Percentiles rank a stretch among this genome's conserved stretches.
Conservation (phyloP, 768 basidiomycete genomes). For the Punctularia strigosozonata region DNA sequence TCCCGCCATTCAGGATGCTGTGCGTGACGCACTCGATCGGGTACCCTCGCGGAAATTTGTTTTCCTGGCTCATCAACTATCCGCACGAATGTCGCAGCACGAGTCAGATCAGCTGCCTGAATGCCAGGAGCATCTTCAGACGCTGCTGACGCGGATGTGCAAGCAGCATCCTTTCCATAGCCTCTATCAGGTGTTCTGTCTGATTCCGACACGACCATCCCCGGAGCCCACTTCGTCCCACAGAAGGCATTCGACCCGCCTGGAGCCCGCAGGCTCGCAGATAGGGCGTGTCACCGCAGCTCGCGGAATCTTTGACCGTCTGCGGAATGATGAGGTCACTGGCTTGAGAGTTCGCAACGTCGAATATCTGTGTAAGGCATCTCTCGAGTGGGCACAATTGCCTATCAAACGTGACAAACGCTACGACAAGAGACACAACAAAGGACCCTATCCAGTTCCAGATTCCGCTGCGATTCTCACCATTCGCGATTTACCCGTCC, state of each 20-base stretch:
- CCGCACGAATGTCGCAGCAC: constrained; percentile 66
- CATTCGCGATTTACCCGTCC: constrained; percentile 52
- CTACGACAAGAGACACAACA: constrained; percentile 14
- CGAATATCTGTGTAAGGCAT: constrained; percentile 51
- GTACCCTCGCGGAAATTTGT: constrained; percentile 85
- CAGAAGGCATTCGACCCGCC: constrained; percentile 37
- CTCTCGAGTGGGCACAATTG: constrained; percentile 61
- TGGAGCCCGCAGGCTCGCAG: constrained; percentile 26
- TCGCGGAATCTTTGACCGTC: constrained; percentile 40
- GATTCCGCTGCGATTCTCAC: constrained; percentile 29
- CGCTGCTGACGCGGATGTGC: constrained; percentile 64
- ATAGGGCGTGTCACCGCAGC: constrained; percentile 58
- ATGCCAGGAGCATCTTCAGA: constrained; percentile 51
- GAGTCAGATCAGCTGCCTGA: constrained; percentile 15
- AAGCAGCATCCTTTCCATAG: constrained; percentile 90
- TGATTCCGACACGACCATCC: constrained; percentile 39
- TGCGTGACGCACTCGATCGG: constrained; percentile 35
- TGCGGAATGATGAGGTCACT: constrained; percentile 30
- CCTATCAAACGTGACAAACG: constrained; percentile 26
- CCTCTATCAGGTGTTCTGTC: constrained; percentile 79
- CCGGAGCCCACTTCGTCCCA: constrained; percentile 11
- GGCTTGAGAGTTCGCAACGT: constrained; percentile 35
- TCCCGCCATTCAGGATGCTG: constrained; percentile 26
- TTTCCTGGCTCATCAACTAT: constrained; percentile 86
- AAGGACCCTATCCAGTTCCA: constrained; percentile 29